A percentile compares a stretch with the other conserved stretches of the same genome.
phyloP scores from a whole-genome alignment of 208 protist species.

The Leishmania amazonensis region DNA sequence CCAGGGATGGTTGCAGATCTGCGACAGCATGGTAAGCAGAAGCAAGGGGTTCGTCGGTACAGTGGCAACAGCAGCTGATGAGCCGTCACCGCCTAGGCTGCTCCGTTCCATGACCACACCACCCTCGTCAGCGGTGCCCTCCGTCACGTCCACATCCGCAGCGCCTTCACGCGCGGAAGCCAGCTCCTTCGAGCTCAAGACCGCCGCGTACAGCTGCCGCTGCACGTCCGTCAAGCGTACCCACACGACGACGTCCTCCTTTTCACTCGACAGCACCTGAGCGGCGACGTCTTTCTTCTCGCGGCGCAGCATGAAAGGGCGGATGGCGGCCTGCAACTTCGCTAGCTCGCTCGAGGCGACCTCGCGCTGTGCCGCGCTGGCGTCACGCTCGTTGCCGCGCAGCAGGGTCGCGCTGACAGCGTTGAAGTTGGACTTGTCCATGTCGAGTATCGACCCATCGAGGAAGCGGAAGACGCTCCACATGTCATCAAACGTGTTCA shows the following conservation, averaged over 20 bases:
- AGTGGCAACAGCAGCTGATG: not conserved
- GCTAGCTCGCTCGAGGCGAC: constrained; percentile 44
- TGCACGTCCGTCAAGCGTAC: constrained; percentile 65
- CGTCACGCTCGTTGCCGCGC: constrained; percentile 80
- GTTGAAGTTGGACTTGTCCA: constrained; percentile 41
- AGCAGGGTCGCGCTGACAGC: constrained; percentile 54
- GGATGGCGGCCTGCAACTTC: constrained; percentile 58
- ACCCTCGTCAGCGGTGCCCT: constrained; percentile 3
- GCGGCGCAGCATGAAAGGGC: constrained; percentile 78
- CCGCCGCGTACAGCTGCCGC: constrained; percentile 59
- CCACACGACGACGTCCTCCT: constrained; percentile 85
- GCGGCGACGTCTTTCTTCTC: constrained; percentile 57
- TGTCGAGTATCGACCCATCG: constrained; percentile 63
- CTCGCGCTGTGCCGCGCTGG: constrained; percentile 37
- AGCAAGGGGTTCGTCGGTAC: constrained; percentile 45
- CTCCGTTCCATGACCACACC: not conserved
- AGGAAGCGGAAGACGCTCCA: constrained; percentile 87
- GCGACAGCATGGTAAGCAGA: constrained; percentile 65
- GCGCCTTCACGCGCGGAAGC: constrained; percentile 4
- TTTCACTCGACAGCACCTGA: constrained; percentile 38
- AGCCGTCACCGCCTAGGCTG: not conserved
- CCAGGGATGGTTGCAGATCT: constrained; percentile 86
- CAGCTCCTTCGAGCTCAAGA: constrained; percentile 42
- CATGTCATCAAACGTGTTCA: constrained; percentile 88
- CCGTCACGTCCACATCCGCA: constrained; percentile 11